Base-by-base conservation (phyloP, 2,329 filamentous ascomycete genomes). In the Xylariaceae sp. region DNA sequence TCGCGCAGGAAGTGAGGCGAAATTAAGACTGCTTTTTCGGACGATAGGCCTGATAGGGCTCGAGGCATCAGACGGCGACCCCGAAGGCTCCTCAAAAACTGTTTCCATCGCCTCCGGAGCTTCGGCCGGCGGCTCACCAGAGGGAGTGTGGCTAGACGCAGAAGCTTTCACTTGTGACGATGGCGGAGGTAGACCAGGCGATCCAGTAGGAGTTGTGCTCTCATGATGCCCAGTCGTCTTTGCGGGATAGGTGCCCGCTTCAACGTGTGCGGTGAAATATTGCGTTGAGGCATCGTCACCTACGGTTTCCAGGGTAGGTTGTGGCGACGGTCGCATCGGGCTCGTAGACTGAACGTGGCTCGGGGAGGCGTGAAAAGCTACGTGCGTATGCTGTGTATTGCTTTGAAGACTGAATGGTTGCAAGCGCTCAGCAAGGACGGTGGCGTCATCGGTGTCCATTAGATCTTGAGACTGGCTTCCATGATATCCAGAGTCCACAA, bases 21-120 rank as follows among this genome's bases (percentile, higher is more conserved):
- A 96, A 38, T 84, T 94, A 39, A 98, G 71, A 56, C 90, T 96
- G 60, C 89, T 94, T 68, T 96, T 96, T 39, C 90, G 80, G 45
- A 93, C 74, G 19, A 85, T 68, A 2, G 83, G 82, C 45, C 85
- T 73, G 31, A 83, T 77, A 0, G 84, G 84, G 46, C 82, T 89
- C 1, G 83, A 86, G 1, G 66, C 70, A 30, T 85, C 80, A 2
- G 81, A 84, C 12, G 74, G 72, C 3, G 79, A 82, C 39, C 68
- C 39, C 16, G 46, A 44, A 2, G 38, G 31, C 25, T 53, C 54
- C 22, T 57, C 53, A 9, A 49, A 36, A 5, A 36, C 47, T 19
- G 42, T 41, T 14, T 56, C 54, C 45, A 44, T 43, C 14, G 29
- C 42, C 30, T 53, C 50, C 13, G 35, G 35, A 24, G 48, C 43